Evolutionary conservation across 2,329 filamentous ascomycete species (phyloP), one percentile per base, ranked within the genome.

Genomic region (Zasmidium angulare): DNA sequence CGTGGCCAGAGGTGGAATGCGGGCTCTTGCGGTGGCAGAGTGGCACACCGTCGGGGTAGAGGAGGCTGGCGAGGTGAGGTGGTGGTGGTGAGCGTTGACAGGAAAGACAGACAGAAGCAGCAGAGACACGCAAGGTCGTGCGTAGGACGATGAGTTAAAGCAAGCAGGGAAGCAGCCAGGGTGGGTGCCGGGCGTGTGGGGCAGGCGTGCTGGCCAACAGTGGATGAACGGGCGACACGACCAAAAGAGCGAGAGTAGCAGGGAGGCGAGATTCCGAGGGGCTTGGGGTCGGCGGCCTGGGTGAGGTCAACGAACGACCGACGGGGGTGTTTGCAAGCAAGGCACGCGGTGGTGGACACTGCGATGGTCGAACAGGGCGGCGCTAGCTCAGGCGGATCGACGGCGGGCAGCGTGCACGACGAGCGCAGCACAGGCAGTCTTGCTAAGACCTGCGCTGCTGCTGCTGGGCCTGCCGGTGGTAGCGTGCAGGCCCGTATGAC

Each of bases 141-240:
- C 40, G 46, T 48, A 47, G 53, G 48, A 26, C 40, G 22, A 21
- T 26, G 31, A 31, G 29, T 43, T 24, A 26, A 36, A 31, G 31
- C 24, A 36, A 31, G 31, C 24, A 53, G 55, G 23, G 55, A 29
- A 52, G 43, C 36, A 14, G 36, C 11, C 36, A 43, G 36, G 36
- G 36, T 43, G 11, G 36, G 9, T 7, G 4, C 9, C 7, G 36
- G 12, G 6, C 36, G 36, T 24, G 61, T 63, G 61, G 61, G 59
- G 61, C 58, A 46, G 61, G 56, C 63, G 52, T 55, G 56, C 54
- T 61, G 65, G 36, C 36, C 47, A 53, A 29, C 26, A 58, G 59
- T 61, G 65, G 58, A 60, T 58, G 61, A 51, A 53, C 46, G 50
- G 56, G 49, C 46, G 60, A 55, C 51, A 56, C 58, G 59, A 56